Base-by-base conservation (phyloP, 1,139 yeast genomes). In the Taphrina sp. region DNA sequence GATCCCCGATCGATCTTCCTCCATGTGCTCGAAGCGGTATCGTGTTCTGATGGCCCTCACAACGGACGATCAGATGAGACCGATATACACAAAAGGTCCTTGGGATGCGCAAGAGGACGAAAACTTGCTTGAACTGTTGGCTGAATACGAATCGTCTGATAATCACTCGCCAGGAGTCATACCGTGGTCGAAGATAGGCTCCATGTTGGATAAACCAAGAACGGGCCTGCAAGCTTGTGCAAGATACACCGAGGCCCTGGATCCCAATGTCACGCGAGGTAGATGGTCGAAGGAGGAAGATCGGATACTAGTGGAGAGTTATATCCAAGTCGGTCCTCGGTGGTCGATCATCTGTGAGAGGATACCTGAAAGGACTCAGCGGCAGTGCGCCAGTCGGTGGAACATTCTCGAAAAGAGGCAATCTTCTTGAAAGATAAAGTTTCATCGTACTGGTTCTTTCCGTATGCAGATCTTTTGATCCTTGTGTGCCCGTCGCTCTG, bases 141-240 rank as follows among this genome's bases (percentile, higher is more conserved):
- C n/a, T 10, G 24, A 26, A 14, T 29, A 19, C 14, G 36, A 42
- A 22, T 26, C 31, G 23, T 37, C 26, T 42, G 39, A n/a, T 41
- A 42, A 36, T 16, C 33, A 33, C 23, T 39, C 22, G 2, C 41
- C 52, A 24, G 23, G 23, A 12, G 24, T 26, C 3, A 47, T 47
- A 3, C 54, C 54, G 1, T 47, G 54, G 54, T 28, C 46, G 4
- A 23, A 38, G 5, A 47, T 47, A 12, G 54, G 41, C 14, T 37
- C 20, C n/a, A 35, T 17, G 20, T 46, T 51, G 20, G 36, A 26
- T 2, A 24, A 38, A 7, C 39, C 52, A 10, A 74, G 97, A 64
- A 90, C 95, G 0, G 96, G 89, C 66, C 96, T 89, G 69, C 96
- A 90, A 70, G 90, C 96, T 71, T 88, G 95, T 1, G 90, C 90